Evolutionary conservation across 1,284 basidiomycete species (phyloP).

Genomic region (Ustilago curta): DNA sequence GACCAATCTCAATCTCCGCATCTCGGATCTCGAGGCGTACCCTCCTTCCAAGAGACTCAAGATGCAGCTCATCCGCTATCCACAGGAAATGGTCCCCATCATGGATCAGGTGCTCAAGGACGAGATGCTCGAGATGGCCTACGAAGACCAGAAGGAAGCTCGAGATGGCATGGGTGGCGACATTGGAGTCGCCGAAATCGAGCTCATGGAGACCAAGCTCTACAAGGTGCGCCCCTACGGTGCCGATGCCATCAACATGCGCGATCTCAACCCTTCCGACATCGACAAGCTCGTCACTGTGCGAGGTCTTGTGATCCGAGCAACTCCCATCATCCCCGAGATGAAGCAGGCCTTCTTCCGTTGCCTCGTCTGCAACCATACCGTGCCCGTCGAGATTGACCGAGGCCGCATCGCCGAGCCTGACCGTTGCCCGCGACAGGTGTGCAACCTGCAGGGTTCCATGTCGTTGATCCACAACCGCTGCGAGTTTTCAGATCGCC

Average conservation of each 20-base stretch:
- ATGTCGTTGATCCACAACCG: conserved; percentile 97
- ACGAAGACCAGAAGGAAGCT: conserved; percentile 79
- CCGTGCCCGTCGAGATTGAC: conserved; percentile 93
- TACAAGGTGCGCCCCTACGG: conserved; percentile 95
- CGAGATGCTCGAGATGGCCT: conserved; percentile 68
- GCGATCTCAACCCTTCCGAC: conserved; percentile 66
- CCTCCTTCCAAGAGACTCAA: conserved; percentile 83
- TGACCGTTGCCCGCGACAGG: conserved; percentile 87
- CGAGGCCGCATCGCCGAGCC: conserved; percentile 96
- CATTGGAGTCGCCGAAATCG: conserved; percentile 72
- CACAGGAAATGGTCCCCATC: conserved; percentile 94
- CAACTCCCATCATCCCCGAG: conserved; percentile 96
- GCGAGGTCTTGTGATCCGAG: conserved; percentile 96
- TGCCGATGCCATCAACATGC: conserved; percentile 73
- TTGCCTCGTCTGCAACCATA: conserved; percentile 94
- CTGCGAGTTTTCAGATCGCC: conserved; percentile 93
- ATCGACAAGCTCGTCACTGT: conserved; percentile 82
- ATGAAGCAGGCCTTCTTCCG: conserved; percentile 99
- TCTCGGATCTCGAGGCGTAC: conserved; percentile 87
- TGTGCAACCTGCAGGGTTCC: conserved; percentile 85
- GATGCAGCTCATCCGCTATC: conserved; percentile 81
- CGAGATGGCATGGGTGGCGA: conserved; percentile 77
- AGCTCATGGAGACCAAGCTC: conserved; percentile 72
- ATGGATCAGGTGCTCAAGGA: conserved; percentile 97
- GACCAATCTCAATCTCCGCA: conserved; percentile 90